Evolutionary conservation across 441 rosid genomes (phyloP).

Genomic region (Erodium chrysanthum): DNA sequence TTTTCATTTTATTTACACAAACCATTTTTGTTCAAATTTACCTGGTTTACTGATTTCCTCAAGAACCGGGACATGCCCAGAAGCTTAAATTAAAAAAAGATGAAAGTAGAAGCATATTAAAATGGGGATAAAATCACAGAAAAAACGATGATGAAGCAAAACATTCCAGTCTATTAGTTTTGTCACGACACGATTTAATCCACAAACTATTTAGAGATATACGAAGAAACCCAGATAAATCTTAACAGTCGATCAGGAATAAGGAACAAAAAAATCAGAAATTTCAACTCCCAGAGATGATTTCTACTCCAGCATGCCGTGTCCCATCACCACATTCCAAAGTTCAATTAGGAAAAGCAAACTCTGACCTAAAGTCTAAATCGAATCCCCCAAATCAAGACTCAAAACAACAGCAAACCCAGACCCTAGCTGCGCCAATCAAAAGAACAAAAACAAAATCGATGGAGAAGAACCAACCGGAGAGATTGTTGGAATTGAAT

Average conservation of each 20-base stretch:
- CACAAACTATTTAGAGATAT: neutral
- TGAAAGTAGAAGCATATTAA: neutral
- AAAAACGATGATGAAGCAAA: neutral
- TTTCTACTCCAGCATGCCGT: neutral
- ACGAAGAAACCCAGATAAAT: neutral
- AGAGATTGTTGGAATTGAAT: neutral
- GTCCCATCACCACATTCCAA: conserved; percentile 1
- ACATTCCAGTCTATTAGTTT: neutral
- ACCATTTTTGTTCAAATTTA: neutral
- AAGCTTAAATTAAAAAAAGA: neutral
- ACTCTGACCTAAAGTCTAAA: neutral
- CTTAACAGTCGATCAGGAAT: neutral
- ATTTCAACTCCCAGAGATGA: neutral
- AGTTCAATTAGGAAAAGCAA: neutral
- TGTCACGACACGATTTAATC: neutral
- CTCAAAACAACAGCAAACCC: neutral
- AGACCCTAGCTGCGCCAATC: conserved; percentile 2
- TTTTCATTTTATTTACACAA: neutral
- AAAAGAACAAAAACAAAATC: neutral
- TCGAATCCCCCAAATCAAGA: neutral
- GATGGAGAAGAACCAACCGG: neutral
- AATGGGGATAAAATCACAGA: neutral
- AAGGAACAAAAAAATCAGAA: neutral
- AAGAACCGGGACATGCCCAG: neutral
- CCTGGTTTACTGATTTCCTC: too few species aligned